A percentile compares a stretch with the other conserved stretches of the same genome.
These are phyloP conservation scores for Pharnaceum exiguum DNA, from an alignment of 148 eudicot species.

Conservation along the genomic window DNA sequence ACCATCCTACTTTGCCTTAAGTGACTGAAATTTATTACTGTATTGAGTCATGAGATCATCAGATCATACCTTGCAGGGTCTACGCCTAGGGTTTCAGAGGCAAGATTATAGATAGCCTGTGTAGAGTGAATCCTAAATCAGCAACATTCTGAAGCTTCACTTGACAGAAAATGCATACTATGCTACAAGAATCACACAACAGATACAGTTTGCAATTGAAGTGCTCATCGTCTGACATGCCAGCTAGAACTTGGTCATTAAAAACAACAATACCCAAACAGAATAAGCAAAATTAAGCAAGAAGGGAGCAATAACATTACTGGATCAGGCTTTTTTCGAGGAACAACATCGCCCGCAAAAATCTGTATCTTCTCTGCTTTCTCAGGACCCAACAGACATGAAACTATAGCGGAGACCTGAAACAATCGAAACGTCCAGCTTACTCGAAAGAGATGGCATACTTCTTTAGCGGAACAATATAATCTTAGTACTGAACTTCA, in stretches of 20 bases:
- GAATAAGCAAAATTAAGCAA: not conserved
- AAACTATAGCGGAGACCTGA: constrained; percentile 98
- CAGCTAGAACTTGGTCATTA: too few relatives aligned
- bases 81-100: constrained; percentile 75
- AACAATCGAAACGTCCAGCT: constrained; percentile 5
- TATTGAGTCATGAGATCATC: not conserved
- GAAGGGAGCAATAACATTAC: constrained; percentile 29
- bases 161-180: not conserved
- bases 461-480: too few relatives aligned
- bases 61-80: constrained; percentile 77
- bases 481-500: too few relatives aligned
- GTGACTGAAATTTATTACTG: too few relatives aligned
- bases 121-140: constrained; percentile 5
- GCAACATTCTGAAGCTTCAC: not conserved
- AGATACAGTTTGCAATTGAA: too few relatives aligned
- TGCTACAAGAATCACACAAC: too few relatives aligned
- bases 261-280: too few relatives aligned
- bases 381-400: constrained; percentile 82
- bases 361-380: constrained; percentile 84
- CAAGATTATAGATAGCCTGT: constrained; percentile 88
- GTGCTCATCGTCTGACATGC: too few relatives aligned
- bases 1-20: too few relatives aligned
- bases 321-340: constrained; percentile 96
- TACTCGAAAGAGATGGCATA: constrained; percentile 4
- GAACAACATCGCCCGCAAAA: constrained; percentile 97